A percentile compares a stretch with the other conserved stretches of the same genome.
Evolutionary conservation across 2,329 filamentous ascomycete species (phyloP).

Genomic region (Monilinia fructicola): DNA sequence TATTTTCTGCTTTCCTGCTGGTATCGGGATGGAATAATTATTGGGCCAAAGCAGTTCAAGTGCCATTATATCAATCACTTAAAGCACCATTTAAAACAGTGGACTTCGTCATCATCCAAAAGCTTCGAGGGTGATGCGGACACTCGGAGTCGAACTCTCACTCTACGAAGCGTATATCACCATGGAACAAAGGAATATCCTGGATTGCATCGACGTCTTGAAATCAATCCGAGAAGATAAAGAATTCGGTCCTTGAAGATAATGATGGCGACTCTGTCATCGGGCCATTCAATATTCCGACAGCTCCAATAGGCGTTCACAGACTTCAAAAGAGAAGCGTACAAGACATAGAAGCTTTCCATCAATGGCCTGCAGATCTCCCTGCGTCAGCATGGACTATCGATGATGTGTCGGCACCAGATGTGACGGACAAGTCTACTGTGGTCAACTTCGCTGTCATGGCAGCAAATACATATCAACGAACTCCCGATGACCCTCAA

Average conservation of each 20-base stretch:
- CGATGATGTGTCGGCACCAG: constrained; percentile 61
- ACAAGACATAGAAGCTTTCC: constrained; percentile 22
- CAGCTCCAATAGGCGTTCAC: constrained; percentile 19
- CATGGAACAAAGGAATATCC: constrained; percentile 20
- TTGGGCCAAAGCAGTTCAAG: constrained; percentile 14
- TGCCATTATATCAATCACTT: constrained; percentile 15
- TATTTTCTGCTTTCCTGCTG: constrained; percentile 3
- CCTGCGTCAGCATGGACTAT: constrained; percentile 21
- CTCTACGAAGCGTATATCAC: constrained; percentile 23
- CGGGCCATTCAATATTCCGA: constrained; percentile 16
- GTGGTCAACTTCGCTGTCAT: constrained; percentile 81
- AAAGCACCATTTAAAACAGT: neutral
- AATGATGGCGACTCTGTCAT: constrained; percentile 9
- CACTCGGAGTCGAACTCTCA: constrained; percentile 18
- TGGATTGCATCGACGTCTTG: constrained; percentile 19
- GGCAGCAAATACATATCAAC: constrained; percentile 82
- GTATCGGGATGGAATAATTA: constrained; percentile 20
- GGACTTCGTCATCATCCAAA: constrained; percentile 15
- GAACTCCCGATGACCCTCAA: constrained; percentile 65
- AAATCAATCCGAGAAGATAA: constrained; percentile 20
- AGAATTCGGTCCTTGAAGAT: neutral
- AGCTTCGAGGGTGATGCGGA: neutral
- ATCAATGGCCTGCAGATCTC: constrained; percentile 10
- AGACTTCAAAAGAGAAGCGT: constrained; percentile 19
- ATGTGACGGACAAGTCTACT: constrained; percentile 80